These are phyloP conservation scores for Knufia petricola DNA, from an alignment of 2,329 filamentous ascomycete species.

Conservation along the genomic window DNA sequence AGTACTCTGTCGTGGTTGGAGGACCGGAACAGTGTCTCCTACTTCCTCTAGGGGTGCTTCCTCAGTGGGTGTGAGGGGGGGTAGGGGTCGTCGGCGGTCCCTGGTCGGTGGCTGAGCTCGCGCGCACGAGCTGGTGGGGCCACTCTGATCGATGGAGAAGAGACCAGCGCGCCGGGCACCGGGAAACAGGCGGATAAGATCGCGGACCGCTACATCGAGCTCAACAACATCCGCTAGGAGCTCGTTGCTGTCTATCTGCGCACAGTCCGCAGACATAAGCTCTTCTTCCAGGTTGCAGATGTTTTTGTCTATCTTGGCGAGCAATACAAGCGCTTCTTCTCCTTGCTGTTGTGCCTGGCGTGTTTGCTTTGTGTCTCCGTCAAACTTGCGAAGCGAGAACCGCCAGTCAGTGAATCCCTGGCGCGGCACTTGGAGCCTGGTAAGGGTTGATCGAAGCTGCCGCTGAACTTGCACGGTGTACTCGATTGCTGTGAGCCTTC, in stretches of 20 bases:
- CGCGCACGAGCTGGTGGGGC: no score
- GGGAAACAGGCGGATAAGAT: background rate
- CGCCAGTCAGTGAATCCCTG: background rate
- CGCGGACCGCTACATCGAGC: background rate
- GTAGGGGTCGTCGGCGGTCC: no score
- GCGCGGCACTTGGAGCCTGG: background rate
- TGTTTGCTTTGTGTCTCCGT: background rate
- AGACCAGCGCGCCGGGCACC: background rate
- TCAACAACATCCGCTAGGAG: background rate
- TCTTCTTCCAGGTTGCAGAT: background rate
- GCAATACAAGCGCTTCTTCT: background rate
- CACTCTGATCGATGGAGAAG: background rate
- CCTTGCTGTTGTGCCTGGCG: background rate
- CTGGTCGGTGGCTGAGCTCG: no score
- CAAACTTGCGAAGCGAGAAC: background rate
- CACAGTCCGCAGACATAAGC: background rate
- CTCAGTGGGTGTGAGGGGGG: no score
- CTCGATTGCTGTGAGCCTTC: background rate
- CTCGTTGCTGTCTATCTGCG: background rate
- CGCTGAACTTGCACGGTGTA: background rate
- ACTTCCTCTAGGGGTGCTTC: no score
- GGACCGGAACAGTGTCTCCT: no score
- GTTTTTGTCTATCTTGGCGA: background rate
- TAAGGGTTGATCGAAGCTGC: background rate
- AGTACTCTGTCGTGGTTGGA: no score